Conservation (phyloP, 306 rosid species). For the Trichosanthes truncata region DNA sequence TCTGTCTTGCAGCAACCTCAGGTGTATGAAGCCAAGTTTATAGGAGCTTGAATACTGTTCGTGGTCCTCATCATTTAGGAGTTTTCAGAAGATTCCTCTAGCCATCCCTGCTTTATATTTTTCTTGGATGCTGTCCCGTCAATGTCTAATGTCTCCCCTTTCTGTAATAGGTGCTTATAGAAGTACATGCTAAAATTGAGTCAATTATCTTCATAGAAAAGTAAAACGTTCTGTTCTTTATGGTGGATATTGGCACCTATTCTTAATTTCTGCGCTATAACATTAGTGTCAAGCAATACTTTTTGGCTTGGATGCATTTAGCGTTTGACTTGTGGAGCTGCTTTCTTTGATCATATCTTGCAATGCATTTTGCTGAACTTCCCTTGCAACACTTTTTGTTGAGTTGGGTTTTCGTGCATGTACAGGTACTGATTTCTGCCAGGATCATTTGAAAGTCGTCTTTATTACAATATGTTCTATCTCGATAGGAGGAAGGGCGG, state of each 20-base stretch:
- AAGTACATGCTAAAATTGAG: neutral
- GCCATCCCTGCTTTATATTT: neutral
- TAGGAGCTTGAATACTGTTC: conserved; percentile 29
- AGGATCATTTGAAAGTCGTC: neutral
- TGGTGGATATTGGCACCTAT: neutral
- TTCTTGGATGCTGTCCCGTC: neutral
- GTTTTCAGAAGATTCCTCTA: neutral
- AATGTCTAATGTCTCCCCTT: neutral
- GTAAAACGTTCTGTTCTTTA: neutral
- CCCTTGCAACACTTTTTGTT: neutral
- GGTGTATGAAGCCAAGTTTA: conserved; percentile 69
- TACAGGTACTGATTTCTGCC: neutral
- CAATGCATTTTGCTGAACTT: neutral
- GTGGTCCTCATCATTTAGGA: neutral
- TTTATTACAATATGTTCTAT: neutral
- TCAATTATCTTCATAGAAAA: neutral
- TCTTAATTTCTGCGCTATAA: neutral
- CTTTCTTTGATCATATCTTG: neutral
- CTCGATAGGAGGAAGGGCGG: neutral
- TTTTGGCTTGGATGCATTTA: no score
- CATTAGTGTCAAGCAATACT: neutral
- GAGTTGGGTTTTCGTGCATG: neutral
- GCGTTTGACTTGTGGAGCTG: neutral
- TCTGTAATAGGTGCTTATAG: neutral
- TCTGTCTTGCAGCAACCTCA: conserved; percentile 67